Conservation (phyloP, 1,284 basidiomycete species). For the Fomitopsis schrenkii region DNA sequence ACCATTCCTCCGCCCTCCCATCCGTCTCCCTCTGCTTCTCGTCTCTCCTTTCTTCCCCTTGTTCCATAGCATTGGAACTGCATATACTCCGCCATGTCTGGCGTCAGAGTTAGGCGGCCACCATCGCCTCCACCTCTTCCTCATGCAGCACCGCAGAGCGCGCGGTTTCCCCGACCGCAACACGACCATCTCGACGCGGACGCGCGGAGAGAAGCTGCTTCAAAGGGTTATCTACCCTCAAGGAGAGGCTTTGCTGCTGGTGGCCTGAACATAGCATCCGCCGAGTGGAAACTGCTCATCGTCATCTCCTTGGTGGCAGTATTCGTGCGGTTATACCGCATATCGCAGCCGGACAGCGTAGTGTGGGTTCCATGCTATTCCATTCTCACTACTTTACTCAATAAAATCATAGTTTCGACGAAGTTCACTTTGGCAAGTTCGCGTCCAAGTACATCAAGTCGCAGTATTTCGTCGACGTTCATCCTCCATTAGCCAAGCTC, state of each 20-base stretch:
- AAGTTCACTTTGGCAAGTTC: slow-evolving; percentile 97
- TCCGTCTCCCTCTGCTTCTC: not conserved
- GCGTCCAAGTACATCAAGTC: slow-evolving; percentile 90
- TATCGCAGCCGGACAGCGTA: slow-evolving; percentile 82
- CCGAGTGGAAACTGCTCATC: slow-evolving; percentile 72
- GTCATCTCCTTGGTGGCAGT: slow-evolving; percentile 63
- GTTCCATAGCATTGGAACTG: not conserved
- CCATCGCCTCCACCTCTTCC: slow-evolving; percentile 55
- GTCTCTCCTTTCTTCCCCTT: slow-evolving; percentile 7
- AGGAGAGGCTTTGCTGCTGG: slow-evolving; percentile 51
- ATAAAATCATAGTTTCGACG: slow-evolving; percentile 71
- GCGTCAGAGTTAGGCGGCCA: slow-evolving; percentile 54
- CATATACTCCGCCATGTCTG: slow-evolving; percentile 23
- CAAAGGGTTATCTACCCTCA: slow-evolving; percentile 57
- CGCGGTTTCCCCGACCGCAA: slow-evolving; percentile 50
- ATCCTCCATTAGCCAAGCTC: slow-evolving; percentile 95
- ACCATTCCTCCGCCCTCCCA: not conserved
- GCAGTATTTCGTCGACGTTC: slow-evolving; percentile 93
- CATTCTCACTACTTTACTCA: not conserved
- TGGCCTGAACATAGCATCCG: slow-evolving; percentile 60
- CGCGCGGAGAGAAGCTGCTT: slow-evolving; percentile 62
- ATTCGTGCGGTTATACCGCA: slow-evolving; percentile 73
- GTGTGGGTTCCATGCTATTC: slow-evolving; percentile 60
- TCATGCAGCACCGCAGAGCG: slow-evolving; percentile 39
- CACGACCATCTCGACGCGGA: slow-evolving; percentile 70